These are phyloP conservation scores for Candida glaebosa DNA, from an alignment of 805 yeast species.

Conservation along the genomic window DNA sequence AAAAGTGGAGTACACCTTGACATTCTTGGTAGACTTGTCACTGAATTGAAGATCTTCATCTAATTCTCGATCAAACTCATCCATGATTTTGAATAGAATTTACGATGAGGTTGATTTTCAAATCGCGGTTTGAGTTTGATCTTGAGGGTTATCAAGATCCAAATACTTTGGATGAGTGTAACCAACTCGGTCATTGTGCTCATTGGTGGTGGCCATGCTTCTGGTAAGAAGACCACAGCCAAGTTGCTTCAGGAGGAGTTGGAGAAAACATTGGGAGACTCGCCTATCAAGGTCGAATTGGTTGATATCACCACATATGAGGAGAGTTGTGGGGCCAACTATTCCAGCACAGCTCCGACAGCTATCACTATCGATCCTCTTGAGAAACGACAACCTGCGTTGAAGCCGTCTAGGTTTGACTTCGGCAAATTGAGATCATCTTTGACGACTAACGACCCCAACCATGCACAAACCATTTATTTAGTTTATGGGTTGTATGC, in stretches of 20 bases:
- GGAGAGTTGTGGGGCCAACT: constrained; percentile 19
- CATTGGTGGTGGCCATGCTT: constrained; percentile 61
- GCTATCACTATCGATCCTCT: constrained; percentile 27
- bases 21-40: constrained; percentile 46
- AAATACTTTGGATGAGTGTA: background rate
- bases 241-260: constrained; percentile 30
- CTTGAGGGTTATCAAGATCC: background rate
- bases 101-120: background rate
- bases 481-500: constrained; percentile 81
- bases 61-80: constrained; percentile 58
- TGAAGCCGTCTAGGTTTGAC: constrained; percentile 42
- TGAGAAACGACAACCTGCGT: constrained; percentile 16
- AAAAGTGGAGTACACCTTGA: constrained; percentile 48
- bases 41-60: constrained; percentile 52
- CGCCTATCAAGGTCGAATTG: constrained; percentile 20
- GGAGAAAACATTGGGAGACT: constrained; percentile 8
- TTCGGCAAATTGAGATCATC: constrained; percentile 25
- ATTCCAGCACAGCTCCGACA: constrained; percentile 18
- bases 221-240: constrained; percentile 48
- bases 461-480: constrained; percentile 21
- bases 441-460: constrained; percentile 10
- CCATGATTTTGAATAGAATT: constrained; percentile 14
- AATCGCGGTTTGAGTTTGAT: background rate
- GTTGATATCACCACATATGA: constrained; percentile 46
- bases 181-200: constrained; percentile 34